These are phyloP conservation scores for Rosa hybrid DNA, from an alignment of 331 rosid species.

Conservation along the genomic window DNA sequence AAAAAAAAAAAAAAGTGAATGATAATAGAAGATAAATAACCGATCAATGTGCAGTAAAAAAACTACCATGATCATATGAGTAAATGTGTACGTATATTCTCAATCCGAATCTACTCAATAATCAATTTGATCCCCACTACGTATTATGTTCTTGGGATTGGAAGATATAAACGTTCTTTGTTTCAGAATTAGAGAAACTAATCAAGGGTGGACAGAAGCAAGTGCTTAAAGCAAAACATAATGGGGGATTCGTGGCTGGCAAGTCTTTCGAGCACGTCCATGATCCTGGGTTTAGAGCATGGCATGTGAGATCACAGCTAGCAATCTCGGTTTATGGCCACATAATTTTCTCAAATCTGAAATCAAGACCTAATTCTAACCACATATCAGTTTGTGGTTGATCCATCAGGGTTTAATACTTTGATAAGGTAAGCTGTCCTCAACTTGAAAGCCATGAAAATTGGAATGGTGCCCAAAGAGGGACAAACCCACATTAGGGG, in stretches of 20 bases:
- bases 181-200: conserved; percentile 26
- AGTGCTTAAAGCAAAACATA: conserved; percentile 24
- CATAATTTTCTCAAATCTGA: neutral
- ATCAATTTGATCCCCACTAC: neutral
- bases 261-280: conserved; percentile 5
- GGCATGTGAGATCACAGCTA: conserved; percentile 42
- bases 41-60: neutral
- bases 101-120: neutral
- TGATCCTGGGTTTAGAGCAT: conserved; percentile 9
- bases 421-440: neutral
- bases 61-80: neutral
- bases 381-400: conserved; percentile 3
- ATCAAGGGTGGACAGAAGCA: neutral
- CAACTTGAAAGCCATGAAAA: conserved; percentile 3
- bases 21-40: neutral
- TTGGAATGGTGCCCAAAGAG: conserved; percentile 7
- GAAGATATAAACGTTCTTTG: conserved; percentile 6
- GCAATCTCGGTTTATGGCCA: conserved; percentile 16
- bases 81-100: neutral
- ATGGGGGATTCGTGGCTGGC: conserved; percentile 39
- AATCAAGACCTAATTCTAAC: neutral
- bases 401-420: neutral
- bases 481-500: conserved; percentile 7
- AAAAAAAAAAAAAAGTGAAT: neutral
- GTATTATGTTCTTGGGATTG: neutral